Evolutionary conservation across 106 monocot species (phyloP).

Genomic region (Gastrodia elata): DNA sequence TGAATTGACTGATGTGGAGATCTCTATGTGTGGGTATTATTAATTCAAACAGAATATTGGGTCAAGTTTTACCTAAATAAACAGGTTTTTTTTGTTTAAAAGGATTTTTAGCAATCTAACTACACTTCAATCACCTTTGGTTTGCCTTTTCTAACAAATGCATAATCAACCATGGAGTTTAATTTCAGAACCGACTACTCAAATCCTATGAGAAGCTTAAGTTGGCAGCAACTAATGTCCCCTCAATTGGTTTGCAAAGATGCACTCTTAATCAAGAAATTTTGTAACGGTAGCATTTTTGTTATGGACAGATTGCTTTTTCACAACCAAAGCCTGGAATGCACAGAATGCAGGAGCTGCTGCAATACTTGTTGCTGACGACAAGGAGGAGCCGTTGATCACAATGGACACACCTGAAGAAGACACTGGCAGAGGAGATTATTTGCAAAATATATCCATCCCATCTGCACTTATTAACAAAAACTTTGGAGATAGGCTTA

Average conservation of each 20-base stretch:
- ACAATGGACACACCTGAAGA: slow-evolving; percentile 77
- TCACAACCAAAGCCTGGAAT: slow-evolving; percentile 56
- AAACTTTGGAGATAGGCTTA: slow-evolving; percentile 45
- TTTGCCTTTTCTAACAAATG: background rate
- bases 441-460: slow-evolving; percentile 44
- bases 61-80: background rate
- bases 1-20: too few relatives aligned
- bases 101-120: background rate
- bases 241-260: background rate
- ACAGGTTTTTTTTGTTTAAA: too few relatives aligned
- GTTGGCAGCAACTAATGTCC: background rate
- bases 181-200: background rate
- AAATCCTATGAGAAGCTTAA: background rate
- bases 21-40: too few relatives aligned
- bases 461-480: slow-evolving; percentile 55
- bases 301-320: slow-evolving; percentile 47
- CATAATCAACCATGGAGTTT: background rate
- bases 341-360: slow-evolving; percentile 67
- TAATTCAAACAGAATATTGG: background rate
- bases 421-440: slow-evolving; percentile 14
- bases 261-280: background rate
- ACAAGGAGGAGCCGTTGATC: slow-evolving; percentile 51
- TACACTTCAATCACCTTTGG: background rate
- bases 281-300: background rate
- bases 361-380: slow-evolving; percentile 58